phyloP scores from a whole-genome alignment of 306 rosid species.

The Vigna mungo region DNA sequence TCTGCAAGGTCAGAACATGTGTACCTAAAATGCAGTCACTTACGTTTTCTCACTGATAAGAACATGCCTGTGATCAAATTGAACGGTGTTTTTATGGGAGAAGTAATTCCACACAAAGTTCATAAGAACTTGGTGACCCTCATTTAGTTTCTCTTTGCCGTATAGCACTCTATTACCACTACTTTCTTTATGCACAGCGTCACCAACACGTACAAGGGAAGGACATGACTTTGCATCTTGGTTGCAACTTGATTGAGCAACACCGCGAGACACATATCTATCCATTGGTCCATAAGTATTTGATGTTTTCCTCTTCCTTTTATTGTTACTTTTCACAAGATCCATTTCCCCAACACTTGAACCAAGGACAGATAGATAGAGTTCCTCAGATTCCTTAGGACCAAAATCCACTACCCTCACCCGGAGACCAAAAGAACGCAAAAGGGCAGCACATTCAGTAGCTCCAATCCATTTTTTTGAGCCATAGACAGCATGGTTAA shows the following conservation, averaged over 20 bases:
- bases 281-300: constrained; percentile 55
- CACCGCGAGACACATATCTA: constrained; percentile 44
- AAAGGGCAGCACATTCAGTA: constrained; percentile 84
- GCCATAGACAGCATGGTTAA: constrained; percentile 66
- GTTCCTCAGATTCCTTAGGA: constrained; percentile 71
- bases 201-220: constrained; percentile 30
- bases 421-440: constrained; percentile 80
- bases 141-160: constrained; percentile 43
- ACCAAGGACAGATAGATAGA: constrained; percentile 75
- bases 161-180: constrained; percentile 34
- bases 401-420: constrained; percentile 82
- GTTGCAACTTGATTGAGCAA: constrained; percentile 42
- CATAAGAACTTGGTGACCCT: constrained; percentile 70
- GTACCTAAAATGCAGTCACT: constrained; percentile 44
- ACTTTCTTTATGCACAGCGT: constrained; percentile 24
- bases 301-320: constrained; percentile 44
- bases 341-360: constrained; percentile 56
- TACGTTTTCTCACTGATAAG: constrained; percentile 68
- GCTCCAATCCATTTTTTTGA: constrained; percentile 75
- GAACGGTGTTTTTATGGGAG: constrained; percentile 54
- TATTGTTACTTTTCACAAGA: constrained; percentile 32
- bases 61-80: constrained; percentile 54
- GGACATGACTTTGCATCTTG: constrained; percentile 38
- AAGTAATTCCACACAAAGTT: constrained; percentile 92
- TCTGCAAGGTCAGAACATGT: constrained; percentile 27